A percentile compares a stretch with the other conserved stretches of the same genome.
These are phyloP conservation scores for Xylaria sp. DNA, from an alignment of 2,329 filamentous ascomycete species.

Conservation along the genomic window DNA sequence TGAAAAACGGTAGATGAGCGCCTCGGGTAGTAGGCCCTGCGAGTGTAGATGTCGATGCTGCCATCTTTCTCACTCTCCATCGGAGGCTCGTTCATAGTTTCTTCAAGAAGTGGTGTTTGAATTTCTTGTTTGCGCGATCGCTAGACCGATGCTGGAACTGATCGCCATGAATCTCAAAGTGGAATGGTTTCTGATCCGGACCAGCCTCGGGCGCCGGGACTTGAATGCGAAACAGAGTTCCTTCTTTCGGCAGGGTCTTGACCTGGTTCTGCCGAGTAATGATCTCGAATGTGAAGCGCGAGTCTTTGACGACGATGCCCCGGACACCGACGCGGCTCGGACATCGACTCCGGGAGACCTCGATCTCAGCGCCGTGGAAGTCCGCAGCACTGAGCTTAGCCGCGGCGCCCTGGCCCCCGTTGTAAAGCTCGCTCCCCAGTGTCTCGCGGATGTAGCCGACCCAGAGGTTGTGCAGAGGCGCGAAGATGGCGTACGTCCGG, in stretches of 20 bases:
- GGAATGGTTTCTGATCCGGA: slow-evolving; percentile 56
- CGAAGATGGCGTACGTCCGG: slow-evolving; percentile 79
- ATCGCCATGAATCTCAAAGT: slow-evolving; percentile 88
- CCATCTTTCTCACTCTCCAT: not conserved
- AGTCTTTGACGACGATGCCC: slow-evolving; percentile 91
- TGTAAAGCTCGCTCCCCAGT: slow-evolving; percentile 69
- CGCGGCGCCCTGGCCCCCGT: slow-evolving; percentile 68
- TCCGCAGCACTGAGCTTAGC: slow-evolving; percentile 87
- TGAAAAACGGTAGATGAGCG: not conserved
- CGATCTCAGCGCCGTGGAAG: slow-evolving; percentile 85
- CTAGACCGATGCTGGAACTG: slow-evolving; percentile 85
- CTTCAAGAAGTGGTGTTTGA: slow-evolving; percentile 83
- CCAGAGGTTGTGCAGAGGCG: slow-evolving; percentile 83
- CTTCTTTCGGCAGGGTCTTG: slow-evolving; percentile 89
- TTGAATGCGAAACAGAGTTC: slow-evolving; percentile 83
- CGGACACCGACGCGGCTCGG: slow-evolving; percentile 82
- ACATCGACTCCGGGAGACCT: slow-evolving; percentile 85
- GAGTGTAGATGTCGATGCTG: not conserved
- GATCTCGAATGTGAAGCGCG: slow-evolving; percentile 86
- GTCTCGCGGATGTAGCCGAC: slow-evolving; percentile 85
- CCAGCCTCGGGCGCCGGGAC: slow-evolving; percentile 59
- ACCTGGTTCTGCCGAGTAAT: slow-evolving; percentile 76
- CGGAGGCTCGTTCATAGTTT: slow-evolving; percentile 63
- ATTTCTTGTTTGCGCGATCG: slow-evolving; percentile 90
- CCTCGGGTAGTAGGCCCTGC: not conserved